These are phyloP conservation scores for Angophora floribunda DNA, from an alignment of 345 rosid species.

Conservation along the genomic window DNA sequence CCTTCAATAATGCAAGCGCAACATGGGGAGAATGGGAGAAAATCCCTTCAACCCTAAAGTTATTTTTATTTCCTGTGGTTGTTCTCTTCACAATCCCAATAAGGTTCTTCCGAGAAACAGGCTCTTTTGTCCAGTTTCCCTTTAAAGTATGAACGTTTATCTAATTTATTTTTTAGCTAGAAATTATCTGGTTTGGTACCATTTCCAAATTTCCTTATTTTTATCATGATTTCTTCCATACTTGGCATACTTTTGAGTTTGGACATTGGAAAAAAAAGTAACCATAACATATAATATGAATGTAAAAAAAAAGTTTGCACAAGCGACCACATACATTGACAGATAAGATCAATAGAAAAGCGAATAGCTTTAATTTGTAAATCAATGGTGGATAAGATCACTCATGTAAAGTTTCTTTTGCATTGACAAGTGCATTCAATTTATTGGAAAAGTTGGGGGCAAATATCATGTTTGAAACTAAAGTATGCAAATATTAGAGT, in stretches of 20 bases:
- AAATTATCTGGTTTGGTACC: neutral
- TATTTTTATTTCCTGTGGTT: neutral
- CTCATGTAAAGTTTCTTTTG: neutral
- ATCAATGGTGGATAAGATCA: neutral
- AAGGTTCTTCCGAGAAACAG: neutral
- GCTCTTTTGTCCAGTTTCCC: neutral
- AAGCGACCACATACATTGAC: neutral
- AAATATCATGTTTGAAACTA: neutral
- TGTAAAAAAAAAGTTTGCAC: neutral
- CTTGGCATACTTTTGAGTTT: neutral
- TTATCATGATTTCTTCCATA: neutral
- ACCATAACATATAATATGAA: neutral
- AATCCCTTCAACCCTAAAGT: neutral
- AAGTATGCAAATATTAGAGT: neutral
- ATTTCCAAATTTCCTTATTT: neutral
- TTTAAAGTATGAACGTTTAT: neutral
- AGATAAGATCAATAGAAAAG: neutral
- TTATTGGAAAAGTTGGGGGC: neutral
- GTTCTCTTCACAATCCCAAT: neutral
- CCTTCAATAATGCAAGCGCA: neutral
- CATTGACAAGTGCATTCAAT: neutral
- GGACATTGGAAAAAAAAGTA: neutral
- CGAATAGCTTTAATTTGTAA: neutral
- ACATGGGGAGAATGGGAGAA: neutral
- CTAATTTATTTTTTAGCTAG: neutral